Conservation (phyloP, 768 basidiomycete species). For the Hortiboletus campestris region DNA sequence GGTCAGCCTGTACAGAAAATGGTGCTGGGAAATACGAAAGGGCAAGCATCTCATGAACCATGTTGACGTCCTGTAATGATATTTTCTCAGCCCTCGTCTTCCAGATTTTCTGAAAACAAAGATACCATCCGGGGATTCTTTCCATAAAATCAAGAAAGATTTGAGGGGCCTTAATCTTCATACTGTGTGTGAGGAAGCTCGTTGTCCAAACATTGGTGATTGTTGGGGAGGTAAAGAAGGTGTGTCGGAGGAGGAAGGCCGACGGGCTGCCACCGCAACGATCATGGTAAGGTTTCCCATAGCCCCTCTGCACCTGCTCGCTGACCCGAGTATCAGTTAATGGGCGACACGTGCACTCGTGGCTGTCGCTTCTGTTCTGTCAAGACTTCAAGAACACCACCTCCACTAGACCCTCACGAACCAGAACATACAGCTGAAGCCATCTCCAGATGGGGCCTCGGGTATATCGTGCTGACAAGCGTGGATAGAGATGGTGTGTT, state of each 20-base stretch:
- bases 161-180: constrained; percentile 87
- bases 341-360: constrained; percentile 99
- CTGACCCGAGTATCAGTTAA: constrained; percentile 55
- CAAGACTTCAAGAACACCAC: constrained; percentile 85
- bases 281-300: constrained; percentile 74
- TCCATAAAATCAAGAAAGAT: constrained; percentile 92
- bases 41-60: constrained; percentile 41
- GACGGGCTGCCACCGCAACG: constrained; percentile 89
- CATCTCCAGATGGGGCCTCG: constrained; percentile 95
- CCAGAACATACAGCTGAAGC: constrained; percentile 99
- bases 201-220: constrained; percentile 99
- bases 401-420: constrained; percentile 92
- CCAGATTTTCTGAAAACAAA: constrained; percentile 88
- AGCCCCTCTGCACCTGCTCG: background rate
- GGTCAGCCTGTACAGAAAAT: constrained; percentile 54
- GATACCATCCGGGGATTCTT: constrained; percentile 87
- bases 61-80: background rate
- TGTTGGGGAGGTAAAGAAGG: constrained; percentile 92
- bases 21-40: constrained; percentile 67
- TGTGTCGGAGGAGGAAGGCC: constrained; percentile 64
- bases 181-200: constrained; percentile 97
- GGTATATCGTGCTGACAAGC: constrained; percentile 95
- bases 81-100: constrained; percentile 65
- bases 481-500: constrained; percentile 92
- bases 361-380: constrained; percentile 98